A percentile compares a stretch with the other conserved stretches of the same genome.
These are phyloP conservation scores for Pleurotus giganteus DNA, from an alignment of 768 basidiomycete genomes.

Conservation along the genomic window DNA sequence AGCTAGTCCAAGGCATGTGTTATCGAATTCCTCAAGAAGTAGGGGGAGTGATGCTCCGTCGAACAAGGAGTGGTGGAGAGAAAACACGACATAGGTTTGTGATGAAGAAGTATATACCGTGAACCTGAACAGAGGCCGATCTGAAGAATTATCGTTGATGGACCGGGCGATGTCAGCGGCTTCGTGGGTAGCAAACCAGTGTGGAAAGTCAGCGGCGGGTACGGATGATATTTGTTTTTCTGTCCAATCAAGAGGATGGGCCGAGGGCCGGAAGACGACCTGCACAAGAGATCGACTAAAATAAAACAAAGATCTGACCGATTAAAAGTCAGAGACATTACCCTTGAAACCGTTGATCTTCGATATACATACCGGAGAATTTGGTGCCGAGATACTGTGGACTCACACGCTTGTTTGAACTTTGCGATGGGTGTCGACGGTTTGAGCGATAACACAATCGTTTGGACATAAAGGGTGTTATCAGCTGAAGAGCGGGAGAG, in stretches of 20 bases:
- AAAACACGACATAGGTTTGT: slow-evolving; percentile 22
- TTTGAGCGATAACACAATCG: slow-evolving; percentile 32
- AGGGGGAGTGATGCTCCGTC: slow-evolving; percentile 31
- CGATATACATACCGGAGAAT: slow-evolving; percentile 23
- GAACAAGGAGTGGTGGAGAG: slow-evolving; percentile 33
- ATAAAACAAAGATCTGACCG: slow-evolving; percentile 28
- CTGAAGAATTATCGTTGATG: slow-evolving; percentile 27
- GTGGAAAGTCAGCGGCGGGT: slow-evolving; percentile 12
- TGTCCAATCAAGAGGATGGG: slow-evolving; percentile 16
- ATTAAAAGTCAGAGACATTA: background rate
- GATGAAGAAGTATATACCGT: slow-evolving; percentile 14
- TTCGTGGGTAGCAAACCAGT: slow-evolving; percentile 18
- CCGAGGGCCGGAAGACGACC: slow-evolving; percentile 21
- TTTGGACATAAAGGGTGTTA: slow-evolving; percentile 42
- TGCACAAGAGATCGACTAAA: slow-evolving; percentile 26
- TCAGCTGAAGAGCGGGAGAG: slow-evolving; percentile 37
- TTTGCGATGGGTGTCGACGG: slow-evolving; percentile 16
- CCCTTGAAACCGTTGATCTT: background rate
- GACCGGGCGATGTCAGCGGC: slow-evolving; percentile 19
- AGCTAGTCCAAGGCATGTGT: slow-evolving; percentile 17
- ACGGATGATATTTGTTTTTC: slow-evolving; percentile 11
- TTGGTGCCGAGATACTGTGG: slow-evolving; percentile 21
- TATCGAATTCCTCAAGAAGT: slow-evolving; percentile 25
- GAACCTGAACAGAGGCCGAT: slow-evolving; percentile 23
- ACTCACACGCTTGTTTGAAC: slow-evolving; percentile 33